Evolutionary conservation across 345 rosid species (phyloP).

Genomic region (Moringa oleifera): DNA sequence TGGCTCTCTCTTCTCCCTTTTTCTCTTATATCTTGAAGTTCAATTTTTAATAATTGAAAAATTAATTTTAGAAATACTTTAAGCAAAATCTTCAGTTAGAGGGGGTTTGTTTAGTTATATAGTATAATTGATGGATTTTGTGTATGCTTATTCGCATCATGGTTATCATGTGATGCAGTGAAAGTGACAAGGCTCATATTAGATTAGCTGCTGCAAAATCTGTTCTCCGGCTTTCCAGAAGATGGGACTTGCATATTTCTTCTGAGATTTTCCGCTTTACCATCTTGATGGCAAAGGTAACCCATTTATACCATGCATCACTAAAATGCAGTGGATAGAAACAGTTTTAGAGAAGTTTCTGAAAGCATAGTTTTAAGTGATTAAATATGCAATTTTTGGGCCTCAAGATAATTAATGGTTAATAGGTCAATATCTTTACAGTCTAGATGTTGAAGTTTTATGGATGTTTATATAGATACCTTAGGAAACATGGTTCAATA

Average conservation of each 20-base stretch:
- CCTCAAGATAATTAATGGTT: too few relatives aligned
- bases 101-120: too few relatives aligned
- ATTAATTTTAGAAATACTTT: too few relatives aligned
- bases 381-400: too few relatives aligned
- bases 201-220: constrained; percentile 90
- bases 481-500: neutral
- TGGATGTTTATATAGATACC: neutral
- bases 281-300: constrained; percentile 63
- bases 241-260: constrained; percentile 86
- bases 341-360: neutral
- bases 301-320: constrained; percentile 16
- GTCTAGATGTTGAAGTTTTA: too few relatives aligned
- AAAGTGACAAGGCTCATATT: constrained; percentile 34
- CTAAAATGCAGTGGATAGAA: neutral
- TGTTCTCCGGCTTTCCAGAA: constrained; percentile 74
- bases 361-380: neutral
- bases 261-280: constrained; percentile 60
- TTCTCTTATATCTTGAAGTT: too few relatives aligned
- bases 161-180: constrained; percentile 40
- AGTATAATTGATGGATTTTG: neutral
- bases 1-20: too few relatives aligned
- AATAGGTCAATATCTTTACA: neutral
- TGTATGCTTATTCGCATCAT: constrained; percentile 5
- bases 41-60: too few relatives aligned
- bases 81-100: too few relatives aligned